These are phyloP conservation scores for Hypericum androsaemum DNA, from an alignment of 345 rosid species.

Conservation along the genomic window DNA sequence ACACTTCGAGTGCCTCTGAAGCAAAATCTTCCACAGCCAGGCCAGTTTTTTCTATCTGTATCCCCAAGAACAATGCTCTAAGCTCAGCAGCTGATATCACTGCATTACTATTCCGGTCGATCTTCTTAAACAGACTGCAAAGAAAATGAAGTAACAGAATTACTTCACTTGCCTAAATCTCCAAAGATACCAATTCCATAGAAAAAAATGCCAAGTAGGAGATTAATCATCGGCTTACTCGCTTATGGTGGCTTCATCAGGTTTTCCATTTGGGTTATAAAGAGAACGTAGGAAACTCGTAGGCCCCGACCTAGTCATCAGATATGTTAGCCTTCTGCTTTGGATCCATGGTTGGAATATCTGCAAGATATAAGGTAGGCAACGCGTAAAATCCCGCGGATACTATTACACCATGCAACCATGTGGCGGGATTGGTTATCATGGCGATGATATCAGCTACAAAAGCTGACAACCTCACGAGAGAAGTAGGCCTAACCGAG, in stretches of 20 bases:
- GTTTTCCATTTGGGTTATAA: slow-evolving; percentile 20
- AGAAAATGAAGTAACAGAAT: neutral
- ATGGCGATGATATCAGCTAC: too few relatives aligned
- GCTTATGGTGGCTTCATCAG: slow-evolving; percentile 17
- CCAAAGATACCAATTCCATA: neutral
- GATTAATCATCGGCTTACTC: slow-evolving; percentile 11
- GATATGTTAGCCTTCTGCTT: slow-evolving; percentile 27
- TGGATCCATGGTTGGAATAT: slow-evolving; percentile 43
- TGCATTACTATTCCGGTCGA: slow-evolving; percentile 20
- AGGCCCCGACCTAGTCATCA: slow-evolving; percentile 13
- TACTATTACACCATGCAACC: too few relatives aligned
- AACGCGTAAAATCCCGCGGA: too few relatives aligned
- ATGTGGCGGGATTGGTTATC: too few relatives aligned
- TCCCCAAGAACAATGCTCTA: slow-evolving; percentile 30
- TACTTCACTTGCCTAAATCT: neutral
- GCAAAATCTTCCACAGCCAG: slow-evolving; percentile 17
- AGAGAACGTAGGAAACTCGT: slow-evolving; percentile 16
- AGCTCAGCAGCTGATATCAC: slow-evolving; percentile 27
- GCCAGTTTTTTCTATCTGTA: slow-evolving; percentile 26
- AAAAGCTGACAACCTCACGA: too few relatives aligned
- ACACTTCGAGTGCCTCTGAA: slow-evolving; percentile 21
- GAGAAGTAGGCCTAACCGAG: too few relatives aligned
- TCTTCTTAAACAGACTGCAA: slow-evolving; percentile 31
- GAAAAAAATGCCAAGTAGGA: neutral
- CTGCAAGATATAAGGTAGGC: slow-evolving; percentile 19